Evolutionary conservation across 2,329 filamentous ascomycete genomes (phyloP).

Genomic region (Xylariales sp.): DNA sequence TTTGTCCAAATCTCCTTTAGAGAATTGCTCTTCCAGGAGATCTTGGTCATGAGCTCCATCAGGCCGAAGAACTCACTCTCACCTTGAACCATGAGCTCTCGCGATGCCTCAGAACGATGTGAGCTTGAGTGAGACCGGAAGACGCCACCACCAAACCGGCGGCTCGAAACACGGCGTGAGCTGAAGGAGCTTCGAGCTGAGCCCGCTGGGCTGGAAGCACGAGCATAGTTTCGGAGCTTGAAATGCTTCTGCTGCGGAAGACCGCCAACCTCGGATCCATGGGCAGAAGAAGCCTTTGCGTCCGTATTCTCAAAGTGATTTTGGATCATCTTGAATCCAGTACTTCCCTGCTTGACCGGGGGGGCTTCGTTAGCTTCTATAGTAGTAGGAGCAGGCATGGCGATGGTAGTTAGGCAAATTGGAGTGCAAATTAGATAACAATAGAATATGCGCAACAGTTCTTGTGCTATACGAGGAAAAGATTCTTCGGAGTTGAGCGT

Average conservation of each 20-base stretch:
- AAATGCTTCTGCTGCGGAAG: background rate
- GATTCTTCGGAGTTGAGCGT: too few species aligned
- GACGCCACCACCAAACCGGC: slow-evolving; percentile 2
- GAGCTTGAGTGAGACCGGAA: background rate
- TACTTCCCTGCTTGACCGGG: too few species aligned
- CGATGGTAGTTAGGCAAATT: too few species aligned
- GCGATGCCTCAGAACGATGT: slow-evolving; percentile 2
- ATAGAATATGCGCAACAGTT: too few species aligned
- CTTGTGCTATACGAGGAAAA: too few species aligned
- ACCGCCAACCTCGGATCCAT: background rate
- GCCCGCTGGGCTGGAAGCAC: background rate
- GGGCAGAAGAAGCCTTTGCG: background rate
- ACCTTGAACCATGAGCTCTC: background rate
- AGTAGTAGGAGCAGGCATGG: too few species aligned
- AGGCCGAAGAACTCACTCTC: slow-evolving; percentile 6
- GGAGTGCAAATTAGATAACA: too few species aligned
- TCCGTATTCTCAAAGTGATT: too few species aligned
- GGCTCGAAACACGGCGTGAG: background rate
- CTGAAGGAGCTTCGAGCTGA: slow-evolving; percentile 3
- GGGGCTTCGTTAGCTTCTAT: too few species aligned
- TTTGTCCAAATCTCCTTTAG: slow-evolving; percentile 3
- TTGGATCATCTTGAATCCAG: too few species aligned
- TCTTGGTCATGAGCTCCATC: slow-evolving; percentile 4
- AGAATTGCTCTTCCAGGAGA: slow-evolving; percentile 5
- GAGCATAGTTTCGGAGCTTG: background rate